Evolutionary conservation across 768 basidiomycete species (phyloP), one percentile per base, ranked within the genome.

Genomic region (Hericium coralloides): DNA sequence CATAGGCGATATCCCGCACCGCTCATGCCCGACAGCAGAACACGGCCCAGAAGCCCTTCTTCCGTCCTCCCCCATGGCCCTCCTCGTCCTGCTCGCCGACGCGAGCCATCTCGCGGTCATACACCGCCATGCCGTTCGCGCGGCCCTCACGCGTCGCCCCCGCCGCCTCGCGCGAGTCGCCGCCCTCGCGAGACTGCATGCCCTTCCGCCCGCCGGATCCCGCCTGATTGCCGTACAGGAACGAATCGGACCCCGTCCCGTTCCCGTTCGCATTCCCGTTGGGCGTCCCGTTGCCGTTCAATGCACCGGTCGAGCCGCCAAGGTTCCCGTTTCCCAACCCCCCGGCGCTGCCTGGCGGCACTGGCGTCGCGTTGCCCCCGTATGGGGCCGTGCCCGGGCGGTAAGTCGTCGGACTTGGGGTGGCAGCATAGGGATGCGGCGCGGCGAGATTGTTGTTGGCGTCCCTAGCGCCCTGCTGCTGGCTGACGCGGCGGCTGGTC

Each of bases 371-470:
- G 15, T 49, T 82, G 75, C 84, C 78, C 22, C 80, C 86, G 59
- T 84, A 87, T 22, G 73, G 69, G 38, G 72, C 70, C 14, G 26
- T 23, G 26, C 49, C 49, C 25, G 68, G 69, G 17, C 84, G 82
- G 65, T 83, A 84, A 3, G 79, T 81, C 45, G 74, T 78, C 1
- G 80, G 73, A 56, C 76, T 79, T 6, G 84, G 80, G 7, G 83
- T 80, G 38, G 79, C 75, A 9, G 87, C 89, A 56, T 90, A 91
- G 36, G 89, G 89, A 66, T 91, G 89, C 31, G 83, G 77, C 18
- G 77, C 71, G 10, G 76, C 76, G 4, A 70, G 61, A 56, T 71
- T 74, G 22, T 73, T 72, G 18, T 64, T 52, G 25, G 65, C 65
- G 18, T 55, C 60, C 20, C 61, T 59, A 1, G 63, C 41, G 2